Conservation (phyloP, 2,329 filamentous ascomycete species). For the Ploettnerulaceae sp. region DNA sequence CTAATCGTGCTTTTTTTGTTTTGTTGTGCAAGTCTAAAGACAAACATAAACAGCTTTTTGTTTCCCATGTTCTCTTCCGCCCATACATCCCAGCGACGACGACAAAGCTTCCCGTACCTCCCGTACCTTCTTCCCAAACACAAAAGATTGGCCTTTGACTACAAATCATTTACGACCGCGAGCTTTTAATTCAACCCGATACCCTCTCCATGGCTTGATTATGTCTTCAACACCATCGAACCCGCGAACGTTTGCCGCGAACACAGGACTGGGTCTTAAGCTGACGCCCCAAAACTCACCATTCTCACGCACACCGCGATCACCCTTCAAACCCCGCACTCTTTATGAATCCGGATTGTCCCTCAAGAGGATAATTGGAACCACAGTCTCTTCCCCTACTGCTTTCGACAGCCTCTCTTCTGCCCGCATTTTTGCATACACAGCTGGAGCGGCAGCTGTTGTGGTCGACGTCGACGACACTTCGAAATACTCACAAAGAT, state of each 20-base stretch:
- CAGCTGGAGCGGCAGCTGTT: slow-evolving; percentile 89
- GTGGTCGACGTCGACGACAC: slow-evolving; percentile 73
- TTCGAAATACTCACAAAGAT: slow-evolving; percentile 65
- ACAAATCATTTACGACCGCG: background rate
- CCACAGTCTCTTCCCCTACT: slow-evolving; percentile 77
- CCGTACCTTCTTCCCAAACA: slow-evolving; percentile 9
- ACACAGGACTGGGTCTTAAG: slow-evolving; percentile 44
- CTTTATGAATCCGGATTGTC: slow-evolving; percentile 57
- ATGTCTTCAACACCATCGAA: slow-evolving; percentile 35
- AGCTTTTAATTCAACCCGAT: slow-evolving; percentile 14
- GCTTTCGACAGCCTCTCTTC: slow-evolving; percentile 78
- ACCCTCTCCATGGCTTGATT: slow-evolving; percentile 30
- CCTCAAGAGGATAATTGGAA: slow-evolving; percentile 82
- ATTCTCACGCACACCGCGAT: slow-evolving; percentile 57
- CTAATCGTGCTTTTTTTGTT: slow-evolving; percentile 1
- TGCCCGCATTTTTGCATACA: slow-evolving; percentile 73
- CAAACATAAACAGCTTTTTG: slow-evolving; percentile 19
- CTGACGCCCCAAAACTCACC: slow-evolving; percentile 75
- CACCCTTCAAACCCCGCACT: slow-evolving; percentile 47
- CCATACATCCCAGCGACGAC: slow-evolving; percentile 11
- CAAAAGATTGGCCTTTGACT: slow-evolving; percentile 9
- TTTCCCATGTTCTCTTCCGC: slow-evolving; percentile 18
- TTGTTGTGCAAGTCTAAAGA: slow-evolving; percentile 12
- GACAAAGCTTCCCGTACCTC: slow-evolving; percentile 13
- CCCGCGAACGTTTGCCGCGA: slow-evolving; percentile 30